Percentiles rank a stretch among this genome's conserved stretches.
These are phyloP conservation scores for Ceratocystis ficicola DNA, from an alignment of 2,329 filamentous ascomycete species.

Conservation along the genomic window DNA sequence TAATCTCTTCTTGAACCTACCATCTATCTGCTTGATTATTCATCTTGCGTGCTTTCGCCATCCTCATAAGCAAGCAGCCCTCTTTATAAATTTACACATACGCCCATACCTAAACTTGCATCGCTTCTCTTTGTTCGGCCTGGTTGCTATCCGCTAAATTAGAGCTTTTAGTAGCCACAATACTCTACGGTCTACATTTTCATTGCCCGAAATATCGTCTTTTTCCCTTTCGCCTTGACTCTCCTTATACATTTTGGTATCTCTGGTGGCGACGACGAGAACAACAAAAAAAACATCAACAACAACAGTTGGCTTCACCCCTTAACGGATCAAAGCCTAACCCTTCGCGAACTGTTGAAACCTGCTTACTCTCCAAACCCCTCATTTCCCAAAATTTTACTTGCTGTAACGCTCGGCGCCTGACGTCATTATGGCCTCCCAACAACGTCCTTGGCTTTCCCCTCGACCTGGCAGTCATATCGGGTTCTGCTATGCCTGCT, in stretches of 20 bases:
- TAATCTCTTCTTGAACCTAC: slow-evolving; percentile 6
- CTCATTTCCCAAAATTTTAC: background rate
- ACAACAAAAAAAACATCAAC: background rate
- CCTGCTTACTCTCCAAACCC: background rate
- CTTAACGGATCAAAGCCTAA: too few species aligned
- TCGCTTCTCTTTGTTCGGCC: background rate
- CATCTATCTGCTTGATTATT: background rate
- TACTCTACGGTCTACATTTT: background rate
- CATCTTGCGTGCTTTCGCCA: background rate
- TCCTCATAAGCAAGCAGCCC: background rate
- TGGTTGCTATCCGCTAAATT: background rate
- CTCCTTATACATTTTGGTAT: background rate
- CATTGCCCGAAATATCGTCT: background rate
- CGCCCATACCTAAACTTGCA: background rate
- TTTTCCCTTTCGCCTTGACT: background rate
- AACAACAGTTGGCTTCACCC: too few species aligned
- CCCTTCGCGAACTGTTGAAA: too few species aligned
- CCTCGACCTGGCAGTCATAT: background rate
- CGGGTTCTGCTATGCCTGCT: slow-evolving; percentile 75
- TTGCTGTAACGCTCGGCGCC: background rate
- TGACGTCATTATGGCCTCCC: slow-evolving; percentile 15
- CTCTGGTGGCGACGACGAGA: background rate
- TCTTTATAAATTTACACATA: background rate
- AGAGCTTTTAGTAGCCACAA: background rate
- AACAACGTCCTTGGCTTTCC: background rate